Evolutionary conservation across 345 rosid species (phyloP).

Genomic region (Atalantia buxifolia): DNA sequence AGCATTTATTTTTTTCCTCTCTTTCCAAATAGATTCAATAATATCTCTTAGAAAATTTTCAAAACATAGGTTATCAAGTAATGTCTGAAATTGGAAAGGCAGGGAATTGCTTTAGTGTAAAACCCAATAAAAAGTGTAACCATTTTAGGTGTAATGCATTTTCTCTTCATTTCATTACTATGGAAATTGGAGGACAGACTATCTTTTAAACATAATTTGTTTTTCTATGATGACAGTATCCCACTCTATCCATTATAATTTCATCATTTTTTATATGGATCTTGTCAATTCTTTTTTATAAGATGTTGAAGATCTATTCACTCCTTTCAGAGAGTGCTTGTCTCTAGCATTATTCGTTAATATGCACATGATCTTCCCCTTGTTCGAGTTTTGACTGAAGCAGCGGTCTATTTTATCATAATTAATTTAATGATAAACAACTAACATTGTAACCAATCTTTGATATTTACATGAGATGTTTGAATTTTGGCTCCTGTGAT

Average conservation of each 20-base stretch:
- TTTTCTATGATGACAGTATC: neutral
- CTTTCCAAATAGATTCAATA: neutral
- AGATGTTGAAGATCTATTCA: neutral
- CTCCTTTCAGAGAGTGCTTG: too few relatives aligned
- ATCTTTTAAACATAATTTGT: neutral
- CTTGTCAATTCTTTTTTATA: neutral
- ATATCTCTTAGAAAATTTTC: neutral
- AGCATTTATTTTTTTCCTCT: neutral
- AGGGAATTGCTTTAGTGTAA: neutral
- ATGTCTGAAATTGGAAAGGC: neutral
- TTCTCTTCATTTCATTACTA: neutral
- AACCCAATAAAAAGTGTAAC: neutral
- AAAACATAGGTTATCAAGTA: neutral
- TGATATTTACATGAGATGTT: neutral
- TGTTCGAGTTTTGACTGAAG: neutral
- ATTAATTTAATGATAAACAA: neutral
- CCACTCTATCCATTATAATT: neutral
- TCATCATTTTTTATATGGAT: neutral
- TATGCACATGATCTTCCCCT: neutral
- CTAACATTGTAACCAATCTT: neutral
- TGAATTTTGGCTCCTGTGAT: neutral
- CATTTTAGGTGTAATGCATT: neutral
- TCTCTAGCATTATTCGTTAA: neutral
- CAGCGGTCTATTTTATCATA: neutral
- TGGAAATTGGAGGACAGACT: neutral